phyloP scores from a whole-genome alignment of 2,329 filamentous ascomycete genomes.

The Diaporthe vexans region DNA sequence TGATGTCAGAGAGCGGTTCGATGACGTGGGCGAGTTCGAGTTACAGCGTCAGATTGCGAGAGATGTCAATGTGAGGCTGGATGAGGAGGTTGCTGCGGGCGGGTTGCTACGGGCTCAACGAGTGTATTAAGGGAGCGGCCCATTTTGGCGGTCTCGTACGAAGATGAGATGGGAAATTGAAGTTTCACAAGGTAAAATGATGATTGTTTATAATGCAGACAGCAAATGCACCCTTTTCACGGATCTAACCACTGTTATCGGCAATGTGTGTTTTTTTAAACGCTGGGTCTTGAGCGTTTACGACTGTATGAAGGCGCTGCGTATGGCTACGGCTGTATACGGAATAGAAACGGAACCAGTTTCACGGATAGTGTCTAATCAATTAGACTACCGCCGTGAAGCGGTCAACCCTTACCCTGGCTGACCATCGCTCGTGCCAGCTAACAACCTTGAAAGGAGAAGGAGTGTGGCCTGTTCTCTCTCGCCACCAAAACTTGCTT shows the following conservation, averaged over 20 bases:
- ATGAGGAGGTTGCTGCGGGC: conserved; percentile 40
- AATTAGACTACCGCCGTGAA: no score
- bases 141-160: not conserved
- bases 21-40: conserved; percentile 41
- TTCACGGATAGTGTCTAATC: no score
- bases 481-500: not conserved
- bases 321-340: no score
- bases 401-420: conserved; percentile 6
- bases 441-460: not conserved
- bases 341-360: no score
- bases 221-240: no score
- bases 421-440: not conserved
- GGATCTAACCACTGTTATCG: no score
- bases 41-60: conserved; percentile 47
- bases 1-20: conserved; percentile 46
- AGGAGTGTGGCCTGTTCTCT: not conserved
- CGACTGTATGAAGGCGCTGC: no score
- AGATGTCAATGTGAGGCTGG: conserved; percentile 47
- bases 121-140: not conserved
- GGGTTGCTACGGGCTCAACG: conserved; percentile 22
- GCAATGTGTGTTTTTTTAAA: no score
- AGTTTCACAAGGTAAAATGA: not conserved
- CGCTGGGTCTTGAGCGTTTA: no score
- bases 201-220: not conserved
- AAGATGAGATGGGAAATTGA: not conserved